These are phyloP conservation scores for Zelonia costaricensis DNA, from an alignment of 208 protist species.

Conservation along the genomic window DNA sequence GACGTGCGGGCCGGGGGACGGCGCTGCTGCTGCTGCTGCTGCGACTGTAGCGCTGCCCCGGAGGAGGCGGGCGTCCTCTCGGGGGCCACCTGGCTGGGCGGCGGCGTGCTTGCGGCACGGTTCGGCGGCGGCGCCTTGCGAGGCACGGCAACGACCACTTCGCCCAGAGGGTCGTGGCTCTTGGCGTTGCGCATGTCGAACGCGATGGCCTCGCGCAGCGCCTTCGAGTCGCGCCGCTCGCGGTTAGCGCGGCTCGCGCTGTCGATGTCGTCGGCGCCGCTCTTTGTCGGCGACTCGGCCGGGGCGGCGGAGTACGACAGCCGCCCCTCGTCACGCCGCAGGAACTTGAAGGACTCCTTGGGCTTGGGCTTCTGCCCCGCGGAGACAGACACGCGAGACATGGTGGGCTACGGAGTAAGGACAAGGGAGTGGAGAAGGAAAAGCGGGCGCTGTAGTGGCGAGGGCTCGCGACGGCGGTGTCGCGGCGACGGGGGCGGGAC, in stretches of 20 bases:
- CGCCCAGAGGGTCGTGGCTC: slow-evolving; percentile 73
- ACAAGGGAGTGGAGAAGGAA: slow-evolving; percentile 10
- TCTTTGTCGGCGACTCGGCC: slow-evolving; percentile 25
- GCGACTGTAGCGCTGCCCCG: too few species aligned
- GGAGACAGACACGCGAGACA: slow-evolving; percentile 63
- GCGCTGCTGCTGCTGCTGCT: slow-evolving; percentile 7
- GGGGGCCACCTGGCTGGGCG: background rate
- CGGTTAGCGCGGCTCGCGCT: slow-evolving; percentile 11
- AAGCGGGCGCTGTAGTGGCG: too few species aligned
- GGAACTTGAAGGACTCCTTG: slow-evolving; percentile 80
- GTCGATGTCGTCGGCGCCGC: slow-evolving; percentile 13
- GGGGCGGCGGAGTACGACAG: slow-evolving; percentile 62
- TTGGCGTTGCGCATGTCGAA: slow-evolving; percentile 82
- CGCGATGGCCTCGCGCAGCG: slow-evolving; percentile 82
- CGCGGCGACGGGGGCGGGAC: background rate
- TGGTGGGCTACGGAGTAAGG: slow-evolving; percentile 20
- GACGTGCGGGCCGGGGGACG: slow-evolving; percentile 6
- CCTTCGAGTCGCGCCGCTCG: slow-evolving; percentile 65
- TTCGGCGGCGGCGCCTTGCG: slow-evolving; percentile 66
- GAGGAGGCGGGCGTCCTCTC: background rate
- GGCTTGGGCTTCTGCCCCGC: slow-evolving; percentile 71
- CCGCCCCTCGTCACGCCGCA: slow-evolving; percentile 78
- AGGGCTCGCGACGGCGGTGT: too few species aligned
- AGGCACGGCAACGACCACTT: slow-evolving; percentile 83
- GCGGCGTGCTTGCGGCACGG: slow-evolving; percentile 17